Evolutionary conservation across 1,139 yeast species (phyloP), one percentile per base, ranked within the genome.

Genomic region (Diutina scorzettiae): DNA sequence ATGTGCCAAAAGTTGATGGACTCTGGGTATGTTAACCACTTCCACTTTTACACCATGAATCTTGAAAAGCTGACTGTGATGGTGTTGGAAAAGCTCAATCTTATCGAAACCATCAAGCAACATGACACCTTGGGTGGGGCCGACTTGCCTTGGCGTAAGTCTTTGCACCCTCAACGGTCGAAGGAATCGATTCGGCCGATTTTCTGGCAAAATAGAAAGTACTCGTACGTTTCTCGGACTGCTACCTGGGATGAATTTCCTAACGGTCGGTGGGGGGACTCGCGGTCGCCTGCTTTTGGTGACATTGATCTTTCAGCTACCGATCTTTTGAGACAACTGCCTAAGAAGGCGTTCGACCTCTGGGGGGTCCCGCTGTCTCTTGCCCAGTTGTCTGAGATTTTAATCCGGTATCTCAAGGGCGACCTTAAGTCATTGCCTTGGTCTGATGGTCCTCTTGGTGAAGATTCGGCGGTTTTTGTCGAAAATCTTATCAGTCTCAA

Each of bases 1-100:
- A 80, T 91, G 93, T 91, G 97, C 58, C 67, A 64, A 40, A 74
- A 76, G 52, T 64, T 91, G 51, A 60, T 86, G 37, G 76, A 77
- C 27, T 76, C 89, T 9, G 89, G 93, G 8, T 68, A 64, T 49
- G 78, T 91, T 46, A 81, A 78, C 49, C 98, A 91, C 60, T 70
- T 91, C 52, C 98, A 91, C 62, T 83, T 91, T 58, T 91, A 91
- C 63, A 91, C 97, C 46, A 89, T 89, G 97, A 89, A 89, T 59
- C 71, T 89, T 58, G 97, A 89, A 61, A 78, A 82, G 60, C 79
- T 96, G 5, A 83, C 96, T 2, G 68, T 85, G 48, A 85, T 87
- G 94, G 78, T 87, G 44, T 69, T 91, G 52, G 96, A 91, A 52
- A 69, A 70, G 42, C 71, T 91, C 50, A 73, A 75, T 43, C 61